A percentile compares a stretch with the other conserved stretches of the same genome.
These are phyloP conservation scores for Lactifluus echinatus DNA, from an alignment of 768 basidiomycete genomes.

Conservation along the genomic window DNA sequence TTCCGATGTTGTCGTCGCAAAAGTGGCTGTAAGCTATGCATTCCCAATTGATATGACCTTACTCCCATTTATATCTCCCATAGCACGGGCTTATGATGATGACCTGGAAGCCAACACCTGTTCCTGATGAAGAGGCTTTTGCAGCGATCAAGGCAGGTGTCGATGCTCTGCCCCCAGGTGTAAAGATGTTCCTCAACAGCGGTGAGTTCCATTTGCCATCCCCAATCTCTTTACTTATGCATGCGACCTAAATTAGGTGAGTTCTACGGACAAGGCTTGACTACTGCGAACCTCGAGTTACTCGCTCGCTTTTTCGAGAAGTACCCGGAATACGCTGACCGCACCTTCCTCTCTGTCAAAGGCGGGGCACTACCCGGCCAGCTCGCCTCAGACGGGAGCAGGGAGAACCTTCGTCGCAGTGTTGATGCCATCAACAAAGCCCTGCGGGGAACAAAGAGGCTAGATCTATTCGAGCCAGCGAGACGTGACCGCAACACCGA, in stretches of 20 bases:
- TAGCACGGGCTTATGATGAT: constrained; percentile 49
- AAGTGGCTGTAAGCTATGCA: constrained; percentile 30
- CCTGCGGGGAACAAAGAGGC: constrained; percentile 42
- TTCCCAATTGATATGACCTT: neutral
- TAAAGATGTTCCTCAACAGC: constrained; percentile 44
- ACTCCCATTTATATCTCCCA: constrained; percentile 1
- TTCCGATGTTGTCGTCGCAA: constrained; percentile 31
- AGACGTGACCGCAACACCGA: constrained; percentile 36
- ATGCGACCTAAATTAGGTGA: constrained; percentile 33
- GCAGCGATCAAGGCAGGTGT: constrained; percentile 49
- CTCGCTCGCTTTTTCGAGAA: constrained; percentile 42
- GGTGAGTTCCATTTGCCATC: constrained; percentile 26
- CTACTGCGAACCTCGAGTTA: constrained; percentile 40
- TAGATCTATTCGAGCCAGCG: constrained; percentile 54
- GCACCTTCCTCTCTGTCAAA: constrained; percentile 42
- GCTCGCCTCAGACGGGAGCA: constrained; percentile 24
- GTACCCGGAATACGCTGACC: constrained; percentile 37
- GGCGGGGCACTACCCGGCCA: constrained; percentile 21
- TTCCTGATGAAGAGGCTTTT: constrained; percentile 53
- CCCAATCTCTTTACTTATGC: neutral
- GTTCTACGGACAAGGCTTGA: constrained; percentile 44
- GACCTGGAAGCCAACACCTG: constrained; percentile 43
- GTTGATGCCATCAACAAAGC: constrained; percentile 35
- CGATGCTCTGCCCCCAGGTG: constrained; percentile 34
- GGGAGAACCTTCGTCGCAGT: constrained; percentile 39